Evolutionary conservation across 1,284 basidiomycete genomes (phyloP).

Genomic region (Ceratobasidium sp.): DNA sequence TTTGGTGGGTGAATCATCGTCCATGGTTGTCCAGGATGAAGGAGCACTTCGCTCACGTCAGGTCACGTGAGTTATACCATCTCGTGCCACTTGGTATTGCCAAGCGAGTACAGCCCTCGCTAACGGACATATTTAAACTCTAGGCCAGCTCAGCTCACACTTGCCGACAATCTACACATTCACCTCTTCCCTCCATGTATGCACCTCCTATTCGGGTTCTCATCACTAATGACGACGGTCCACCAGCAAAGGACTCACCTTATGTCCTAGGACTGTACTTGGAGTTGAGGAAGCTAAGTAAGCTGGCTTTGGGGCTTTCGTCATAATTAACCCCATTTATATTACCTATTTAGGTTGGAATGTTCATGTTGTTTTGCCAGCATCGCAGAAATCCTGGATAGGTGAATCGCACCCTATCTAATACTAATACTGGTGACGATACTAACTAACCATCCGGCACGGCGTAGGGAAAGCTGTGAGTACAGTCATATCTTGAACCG

Average conservation of each 20-base stretch:
- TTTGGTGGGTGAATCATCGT: slow-evolving; percentile 7
- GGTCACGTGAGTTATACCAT: slow-evolving; percentile 18
- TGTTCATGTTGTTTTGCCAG: slow-evolving; percentile 88
- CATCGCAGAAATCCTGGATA: slow-evolving; percentile 91
- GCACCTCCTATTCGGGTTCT: slow-evolving; percentile 41
- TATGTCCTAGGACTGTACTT: slow-evolving; percentile 84
- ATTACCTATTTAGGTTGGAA: slow-evolving; percentile 70
- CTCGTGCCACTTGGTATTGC: not conserved
- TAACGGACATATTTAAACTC: slow-evolving; percentile 8
- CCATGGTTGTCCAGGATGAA: slow-evolving; percentile 42
- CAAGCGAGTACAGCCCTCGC: slow-evolving; percentile 30
- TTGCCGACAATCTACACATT: not conserved
- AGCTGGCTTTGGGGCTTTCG: not conserved
- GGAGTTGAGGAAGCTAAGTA: slow-evolving; percentile 74
- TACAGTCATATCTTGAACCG: not conserved
- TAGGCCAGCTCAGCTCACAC: not conserved
- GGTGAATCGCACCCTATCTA: slow-evolving; percentile 57
- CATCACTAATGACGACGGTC: slow-evolving; percentile 83
- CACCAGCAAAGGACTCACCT: slow-evolving; percentile 80
- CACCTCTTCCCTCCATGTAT: slow-evolving; percentile 6
- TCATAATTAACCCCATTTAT: slow-evolving; percentile 2
- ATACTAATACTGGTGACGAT: not conserved
- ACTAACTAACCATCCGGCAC: not conserved
- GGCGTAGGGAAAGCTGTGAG: slow-evolving; percentile 31
- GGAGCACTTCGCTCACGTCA: not conserved